Percentiles rank a stretch among this genome's conserved stretches.
Evolutionary conservation across 2,329 filamentous ascomycete genomes (phyloP).

Genomic region (Trichoderma brevicompactum): DNA sequence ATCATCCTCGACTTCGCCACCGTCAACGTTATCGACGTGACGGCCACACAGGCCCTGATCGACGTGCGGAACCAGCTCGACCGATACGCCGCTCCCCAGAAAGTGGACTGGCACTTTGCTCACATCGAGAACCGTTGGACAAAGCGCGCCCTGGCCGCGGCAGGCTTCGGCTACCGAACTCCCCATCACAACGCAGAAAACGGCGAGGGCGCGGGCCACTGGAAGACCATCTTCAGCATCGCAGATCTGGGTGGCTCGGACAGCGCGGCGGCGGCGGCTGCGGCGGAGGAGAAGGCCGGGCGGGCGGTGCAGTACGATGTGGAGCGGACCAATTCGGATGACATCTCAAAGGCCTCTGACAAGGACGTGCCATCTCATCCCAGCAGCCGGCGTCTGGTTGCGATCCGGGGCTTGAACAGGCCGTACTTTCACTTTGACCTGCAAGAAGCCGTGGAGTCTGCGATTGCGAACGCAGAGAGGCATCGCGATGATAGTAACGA

Average conservation of each 20-base stretch:
- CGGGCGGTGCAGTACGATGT: conserved; percentile 36
- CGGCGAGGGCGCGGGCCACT: conserved; percentile 37
- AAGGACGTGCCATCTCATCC: conserved; percentile 39
- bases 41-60: conserved; percentile 57
- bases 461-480: conserved; percentile 44
- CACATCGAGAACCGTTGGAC: conserved; percentile 60
- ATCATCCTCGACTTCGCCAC: conserved; percentile 60
- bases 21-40: conserved; percentile 61
- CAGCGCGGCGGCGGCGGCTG: conserved; percentile 62
- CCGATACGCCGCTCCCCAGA: conserved; percentile 51
- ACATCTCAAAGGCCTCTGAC: conserved; percentile 35
- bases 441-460: conserved; percentile 53
- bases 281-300: conserved; percentile 61
- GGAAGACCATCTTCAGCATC: conserved; percentile 88
- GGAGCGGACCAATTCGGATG: conserved; percentile 37
- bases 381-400: conserved; percentile 41
- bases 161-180: conserved; percentile 55
- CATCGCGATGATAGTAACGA: conserved; percentile 2
- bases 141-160: conserved; percentile 57
- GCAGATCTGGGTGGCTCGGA: conserved; percentile 78
- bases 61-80: conserved; percentile 60
- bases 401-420: conserved; percentile 53
- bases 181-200: conserved; percentile 35
- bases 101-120: conserved; percentile 57
- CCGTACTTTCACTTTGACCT: conserved; percentile 59